Conservation (phyloP, 495 filamentous ascomycete species). For the Astrothelium macrocarpum region DNA sequence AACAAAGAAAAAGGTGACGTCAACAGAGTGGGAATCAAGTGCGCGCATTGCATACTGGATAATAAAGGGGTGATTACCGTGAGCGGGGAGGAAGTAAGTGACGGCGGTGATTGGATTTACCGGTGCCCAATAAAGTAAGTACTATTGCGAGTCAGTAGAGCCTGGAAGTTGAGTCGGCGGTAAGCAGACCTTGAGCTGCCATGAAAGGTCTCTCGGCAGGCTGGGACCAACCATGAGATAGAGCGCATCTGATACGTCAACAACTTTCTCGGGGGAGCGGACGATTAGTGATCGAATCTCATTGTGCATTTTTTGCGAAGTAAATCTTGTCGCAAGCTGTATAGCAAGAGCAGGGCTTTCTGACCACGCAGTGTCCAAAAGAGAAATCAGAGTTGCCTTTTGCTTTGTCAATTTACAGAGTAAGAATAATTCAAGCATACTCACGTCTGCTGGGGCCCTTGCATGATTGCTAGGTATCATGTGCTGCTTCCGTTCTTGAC, state of each 20-base stretch:
- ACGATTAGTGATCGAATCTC: constrained; percentile 73
- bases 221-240: constrained; percentile 67
- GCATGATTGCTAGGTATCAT: constrained; percentile 34
- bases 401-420: constrained; percentile 9
- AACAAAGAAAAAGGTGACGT: constrained; percentile 97
- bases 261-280: constrained; percentile 70
- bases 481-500: constrained; percentile 53
- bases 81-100: constrained; percentile 85
- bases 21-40: constrained; percentile 82
- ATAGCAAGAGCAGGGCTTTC: constrained; percentile 76
- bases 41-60: constrained; percentile 97
- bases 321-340: constrained; percentile 69
- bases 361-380: constrained; percentile 74
- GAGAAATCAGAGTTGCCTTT: constrained; percentile 44
- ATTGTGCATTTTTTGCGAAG: constrained; percentile 56
- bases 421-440: constrained; percentile 12
- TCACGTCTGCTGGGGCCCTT: constrained; percentile 46
- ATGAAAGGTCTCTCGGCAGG: constrained; percentile 67
- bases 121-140: constrained; percentile 87
- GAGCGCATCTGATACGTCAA: constrained; percentile 68
- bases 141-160: constrained; percentile 46
- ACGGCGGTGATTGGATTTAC: constrained; percentile 88
- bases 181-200: constrained; percentile 65
- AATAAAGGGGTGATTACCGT: constrained; percentile 88
- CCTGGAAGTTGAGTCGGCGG: background rate